These are phyloP conservation scores for Volvox reticuliferus DNA, from an alignment of 139 green algal genomes.

Conservation along the genomic window DNA sequence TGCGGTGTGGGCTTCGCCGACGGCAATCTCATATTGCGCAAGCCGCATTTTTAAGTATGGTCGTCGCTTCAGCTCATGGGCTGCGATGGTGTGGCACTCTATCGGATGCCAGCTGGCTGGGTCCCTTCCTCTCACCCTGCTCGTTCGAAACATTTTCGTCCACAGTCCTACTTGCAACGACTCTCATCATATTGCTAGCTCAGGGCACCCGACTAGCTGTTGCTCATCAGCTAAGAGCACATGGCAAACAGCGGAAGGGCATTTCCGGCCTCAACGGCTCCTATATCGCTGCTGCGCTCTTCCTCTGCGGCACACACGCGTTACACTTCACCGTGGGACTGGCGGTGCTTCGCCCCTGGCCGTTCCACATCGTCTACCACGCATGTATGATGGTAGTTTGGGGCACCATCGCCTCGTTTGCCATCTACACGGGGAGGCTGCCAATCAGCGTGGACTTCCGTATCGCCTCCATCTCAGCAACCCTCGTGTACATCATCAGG, in stretches of 20 bases:
- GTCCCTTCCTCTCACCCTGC: conserved; percentile 1
- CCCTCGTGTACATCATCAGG: conserved; percentile 32
- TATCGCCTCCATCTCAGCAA: not conserved
- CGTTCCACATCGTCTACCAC: conserved; percentile 35
- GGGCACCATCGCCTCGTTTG: not conserved
- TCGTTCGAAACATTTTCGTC: conserved; percentile 7
- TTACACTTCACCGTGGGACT: conserved; percentile 20
- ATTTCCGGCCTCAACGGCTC: conserved; percentile 19
- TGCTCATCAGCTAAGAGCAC: not conserved
- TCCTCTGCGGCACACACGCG: conserved; percentile 11
- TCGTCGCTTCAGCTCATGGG: not conserved
- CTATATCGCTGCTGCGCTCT: conserved; percentile 22
- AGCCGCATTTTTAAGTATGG: not conserved
- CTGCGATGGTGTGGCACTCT: conserved; percentile 10
- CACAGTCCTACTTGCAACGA: not conserved
- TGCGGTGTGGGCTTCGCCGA: not conserved
- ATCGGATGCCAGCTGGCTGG: not conserved
- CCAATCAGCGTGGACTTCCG: conserved; percentile 29
- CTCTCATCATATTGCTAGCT: conserved; percentile 11
- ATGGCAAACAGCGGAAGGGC: not conserved
- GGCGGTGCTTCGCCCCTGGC: not conserved
- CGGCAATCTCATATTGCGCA: not conserved
- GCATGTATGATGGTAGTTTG: not conserved
- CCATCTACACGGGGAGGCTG: conserved; percentile 17
- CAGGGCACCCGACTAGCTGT: conserved; percentile 1